phyloP scores from a whole-genome alignment of 306 rosid genomes.

The Vachellia collinsii region DNA sequence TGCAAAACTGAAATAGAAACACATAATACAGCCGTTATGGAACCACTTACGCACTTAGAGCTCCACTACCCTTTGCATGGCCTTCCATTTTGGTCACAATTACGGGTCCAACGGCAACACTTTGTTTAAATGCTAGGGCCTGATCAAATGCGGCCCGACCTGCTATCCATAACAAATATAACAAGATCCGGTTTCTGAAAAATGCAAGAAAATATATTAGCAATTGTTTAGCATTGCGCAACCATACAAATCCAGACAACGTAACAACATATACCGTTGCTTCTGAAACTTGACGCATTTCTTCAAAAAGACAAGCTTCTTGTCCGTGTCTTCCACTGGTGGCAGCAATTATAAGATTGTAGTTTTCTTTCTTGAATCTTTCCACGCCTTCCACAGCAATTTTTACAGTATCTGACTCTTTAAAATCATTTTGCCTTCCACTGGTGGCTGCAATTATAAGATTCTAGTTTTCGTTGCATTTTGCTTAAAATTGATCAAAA shows the following conservation, averaged over 20 bases:
- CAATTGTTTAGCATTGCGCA: slow-evolving; percentile 1
- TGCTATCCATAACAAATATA: slow-evolving; percentile 86
- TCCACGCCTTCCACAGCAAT: slow-evolving; percentile 89
- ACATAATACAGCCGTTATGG: slow-evolving; percentile 1
- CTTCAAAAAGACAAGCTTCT: slow-evolving; percentile 91
- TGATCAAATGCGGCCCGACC: slow-evolving; percentile 90
- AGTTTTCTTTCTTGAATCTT: slow-evolving; percentile 75
- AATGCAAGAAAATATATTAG: slow-evolving; percentile 40
- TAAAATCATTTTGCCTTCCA: too few relatives aligned
- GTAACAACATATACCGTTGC: slow-evolving; percentile 69
- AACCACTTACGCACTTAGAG: slow-evolving; percentile 81
- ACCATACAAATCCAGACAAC: slow-evolving; percentile 1
- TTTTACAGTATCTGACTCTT: slow-evolving; percentile 77
- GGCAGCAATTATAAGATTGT: slow-evolving; percentile 85
- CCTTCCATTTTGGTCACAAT: slow-evolving; percentile 85
- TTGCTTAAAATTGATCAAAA: too few relatives aligned
- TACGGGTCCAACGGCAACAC: slow-evolving; percentile 79
- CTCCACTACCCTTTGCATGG: slow-evolving; percentile 89
- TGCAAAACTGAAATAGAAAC: slow-evolving; percentile 10
- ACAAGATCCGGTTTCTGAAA: slow-evolving; percentile 86
- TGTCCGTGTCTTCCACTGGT: slow-evolving; percentile 92
- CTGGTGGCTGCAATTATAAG: too few relatives aligned
- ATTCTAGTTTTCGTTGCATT: too few relatives aligned
- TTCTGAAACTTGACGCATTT: slow-evolving; percentile 92
- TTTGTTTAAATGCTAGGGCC: slow-evolving; percentile 79